These are phyloP conservation scores for Tulasnella sp. DNA, from an alignment of 768 basidiomycete genomes.

Conservation along the genomic window DNA sequence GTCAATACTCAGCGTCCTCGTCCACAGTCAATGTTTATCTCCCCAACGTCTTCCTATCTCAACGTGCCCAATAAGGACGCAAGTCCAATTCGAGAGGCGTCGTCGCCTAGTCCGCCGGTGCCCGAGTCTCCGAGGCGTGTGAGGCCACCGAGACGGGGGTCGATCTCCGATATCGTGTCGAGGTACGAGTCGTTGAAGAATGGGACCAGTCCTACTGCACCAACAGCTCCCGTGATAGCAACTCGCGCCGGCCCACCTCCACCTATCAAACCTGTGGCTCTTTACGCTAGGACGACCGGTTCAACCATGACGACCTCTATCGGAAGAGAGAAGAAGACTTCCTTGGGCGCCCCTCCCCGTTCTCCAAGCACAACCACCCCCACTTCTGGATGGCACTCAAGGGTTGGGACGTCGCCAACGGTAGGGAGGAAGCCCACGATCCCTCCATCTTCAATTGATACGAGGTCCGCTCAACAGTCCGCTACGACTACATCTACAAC, in stretches of 20 bases:
- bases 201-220: conserved; percentile 15
- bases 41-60: conserved; percentile 30
- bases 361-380: neutral
- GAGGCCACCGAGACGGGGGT: conserved; percentile 45
- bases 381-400: neutral
- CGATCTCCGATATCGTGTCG: conserved; percentile 80
- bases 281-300: conserved; percentile 18
- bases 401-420: neutral
- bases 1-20: conserved; percentile 36
- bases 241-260: conserved; percentile 8
- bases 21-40: conserved; percentile 73
- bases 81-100: neutral
- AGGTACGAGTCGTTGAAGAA: conserved; percentile 58
- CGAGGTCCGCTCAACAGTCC: too few relatives aligned
- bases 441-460: too few relatives aligned
- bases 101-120: neutral
- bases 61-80: neutral
- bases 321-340: neutral
- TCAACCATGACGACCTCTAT: neutral
- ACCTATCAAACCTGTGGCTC: conserved; percentile 25
- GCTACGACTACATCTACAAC: too few relatives aligned
- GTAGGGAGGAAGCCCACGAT: neutral
- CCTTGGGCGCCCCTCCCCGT: neutral
- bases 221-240: conserved; percentile 5
- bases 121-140: conserved; percentile 7